Conservation (phyloP, 176 grass and related monocot genomes). For the Rhipidocladum racemiflorum region DNA sequence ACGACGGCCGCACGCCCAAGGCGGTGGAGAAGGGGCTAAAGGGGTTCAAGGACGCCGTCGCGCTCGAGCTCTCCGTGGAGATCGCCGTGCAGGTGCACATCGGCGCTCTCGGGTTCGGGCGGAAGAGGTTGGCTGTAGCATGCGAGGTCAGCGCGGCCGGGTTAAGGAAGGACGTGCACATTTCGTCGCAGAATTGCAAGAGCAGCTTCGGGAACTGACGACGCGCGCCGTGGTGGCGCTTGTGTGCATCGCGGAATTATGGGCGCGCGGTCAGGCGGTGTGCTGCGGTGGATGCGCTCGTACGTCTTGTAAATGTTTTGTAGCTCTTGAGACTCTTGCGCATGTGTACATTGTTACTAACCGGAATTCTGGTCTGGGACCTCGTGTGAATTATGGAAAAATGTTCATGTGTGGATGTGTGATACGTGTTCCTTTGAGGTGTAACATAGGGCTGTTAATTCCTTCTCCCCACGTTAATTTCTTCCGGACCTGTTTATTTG, state of each 20-base stretch:
- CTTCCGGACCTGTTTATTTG: no score
- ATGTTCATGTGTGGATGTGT: neutral
- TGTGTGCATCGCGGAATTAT: neutral
- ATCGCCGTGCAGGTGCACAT: conserved; percentile 46
- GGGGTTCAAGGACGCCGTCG: conserved; percentile 34
- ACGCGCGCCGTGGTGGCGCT: neutral
- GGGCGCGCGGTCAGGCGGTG: neutral
- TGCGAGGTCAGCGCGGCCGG: conserved; percentile 43
- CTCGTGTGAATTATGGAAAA: neutral
- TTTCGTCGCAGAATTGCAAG: conserved; percentile 52
- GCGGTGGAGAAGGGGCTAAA: conserved; percentile 35
- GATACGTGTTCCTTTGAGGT: neutral
- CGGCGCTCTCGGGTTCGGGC: conserved; percentile 46
- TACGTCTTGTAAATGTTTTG: conserved; percentile 1
- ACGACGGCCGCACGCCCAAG: conserved; percentile 27
- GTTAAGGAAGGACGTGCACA: conserved; percentile 46
- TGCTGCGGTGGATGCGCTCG: neutral
- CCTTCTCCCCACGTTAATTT: no score
- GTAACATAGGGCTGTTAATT: neutral
- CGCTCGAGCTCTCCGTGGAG: conserved; percentile 34
- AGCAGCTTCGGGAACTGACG: conserved; percentile 45
- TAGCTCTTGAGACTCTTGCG: neutral
- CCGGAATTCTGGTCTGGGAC: neutral
- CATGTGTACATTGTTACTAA: conserved; percentile 26
- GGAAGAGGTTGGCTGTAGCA: conserved; percentile 31